These are phyloP conservation scores for Tetramitus jugosus DNA, from an alignment of 208 protist species.

Conservation along the genomic window DNA sequence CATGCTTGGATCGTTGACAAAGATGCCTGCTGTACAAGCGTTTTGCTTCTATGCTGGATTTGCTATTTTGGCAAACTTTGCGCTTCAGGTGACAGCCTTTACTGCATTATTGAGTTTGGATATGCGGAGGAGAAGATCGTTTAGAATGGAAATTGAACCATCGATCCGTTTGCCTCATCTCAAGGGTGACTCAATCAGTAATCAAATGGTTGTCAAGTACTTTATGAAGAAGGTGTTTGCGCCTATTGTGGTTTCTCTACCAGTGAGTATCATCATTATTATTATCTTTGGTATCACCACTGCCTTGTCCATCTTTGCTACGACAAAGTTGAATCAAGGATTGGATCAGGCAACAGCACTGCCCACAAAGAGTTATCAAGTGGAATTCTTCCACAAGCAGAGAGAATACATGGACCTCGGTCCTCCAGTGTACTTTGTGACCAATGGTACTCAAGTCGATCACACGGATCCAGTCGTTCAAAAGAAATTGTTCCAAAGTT, in stretches of 20 bases:
- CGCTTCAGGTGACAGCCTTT: constrained; percentile 49
- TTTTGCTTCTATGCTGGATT: constrained; percentile 48
- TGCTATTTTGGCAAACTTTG: constrained; percentile 44
- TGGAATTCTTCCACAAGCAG: constrained; percentile 39
- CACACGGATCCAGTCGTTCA: constrained; percentile 9
- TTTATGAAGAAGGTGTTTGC: background rate
- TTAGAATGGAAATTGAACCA: constrained; percentile 37
- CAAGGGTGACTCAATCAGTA: background rate
- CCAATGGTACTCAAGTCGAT: constrained; percentile 32
- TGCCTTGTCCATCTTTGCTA: background rate
- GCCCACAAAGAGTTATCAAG: constrained; percentile 42
- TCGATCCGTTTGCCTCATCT: background rate
- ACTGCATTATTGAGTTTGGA: constrained; percentile 40
- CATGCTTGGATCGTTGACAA: constrained; percentile 41
- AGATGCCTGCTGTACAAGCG: constrained; percentile 51
- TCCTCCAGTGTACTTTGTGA: constrained; percentile 47
- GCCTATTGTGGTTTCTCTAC: constrained; percentile 18
- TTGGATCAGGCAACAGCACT: constrained; percentile 43
- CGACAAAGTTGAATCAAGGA: constrained; percentile 26
- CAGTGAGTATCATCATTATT: constrained; percentile 3
- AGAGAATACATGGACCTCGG: constrained; percentile 34
- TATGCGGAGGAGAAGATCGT: constrained; percentile 10
- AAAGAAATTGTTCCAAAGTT: constrained; percentile 13
- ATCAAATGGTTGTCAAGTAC: background rate
- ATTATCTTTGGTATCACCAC: background rate